phyloP scores from a whole-genome alignment of 352 stramenopile genomes.

The Aphanomyces cochlioides region DNA sequence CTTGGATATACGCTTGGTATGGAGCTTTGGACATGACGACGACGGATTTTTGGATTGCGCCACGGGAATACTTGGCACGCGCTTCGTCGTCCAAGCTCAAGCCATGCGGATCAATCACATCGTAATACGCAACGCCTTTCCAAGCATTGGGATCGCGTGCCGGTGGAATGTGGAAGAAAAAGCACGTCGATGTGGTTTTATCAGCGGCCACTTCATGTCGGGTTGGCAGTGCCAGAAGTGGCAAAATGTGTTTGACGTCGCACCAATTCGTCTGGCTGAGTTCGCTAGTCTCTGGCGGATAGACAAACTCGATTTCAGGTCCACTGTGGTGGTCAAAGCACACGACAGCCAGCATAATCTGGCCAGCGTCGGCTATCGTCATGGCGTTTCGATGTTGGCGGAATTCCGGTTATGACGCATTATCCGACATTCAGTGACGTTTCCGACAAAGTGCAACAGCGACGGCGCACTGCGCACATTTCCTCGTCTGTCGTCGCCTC shows the following conservation, averaged over 20 bases:
- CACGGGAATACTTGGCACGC: conserved; percentile 1
- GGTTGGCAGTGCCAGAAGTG: background rate
- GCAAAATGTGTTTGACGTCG: conserved; percentile 2
- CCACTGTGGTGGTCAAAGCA: background rate
- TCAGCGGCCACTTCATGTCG: conserved; percentile 6
- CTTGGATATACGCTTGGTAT: conserved; percentile 2
- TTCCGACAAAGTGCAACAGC: no score
- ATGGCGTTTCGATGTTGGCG: background rate
- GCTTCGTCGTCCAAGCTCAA: background rate
- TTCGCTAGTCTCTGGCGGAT: conserved; percentile 10
- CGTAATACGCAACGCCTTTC: conserved; percentile 12
- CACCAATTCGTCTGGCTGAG: background rate
- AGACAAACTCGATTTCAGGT: conserved; percentile 19
- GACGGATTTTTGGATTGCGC: conserved; percentile 16
- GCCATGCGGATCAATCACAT: conserved; percentile 1
- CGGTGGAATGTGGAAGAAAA: conserved; percentile 11
- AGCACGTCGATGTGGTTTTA: conserved; percentile 12
- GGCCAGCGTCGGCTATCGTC: background rate
- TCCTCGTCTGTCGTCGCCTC: no score
- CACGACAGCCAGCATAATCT: conserved; percentile 16
- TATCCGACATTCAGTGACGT: background rate
- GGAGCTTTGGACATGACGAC: conserved; percentile 15
- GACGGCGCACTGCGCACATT: no score
- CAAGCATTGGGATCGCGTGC: background rate
- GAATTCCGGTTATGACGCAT: conserved; percentile 9